Percentiles rank a stretch among this genome's conserved stretches.
phyloP scores from a whole-genome alignment of 805 yeast species.

The Torulaspora quercuum region DNA sequence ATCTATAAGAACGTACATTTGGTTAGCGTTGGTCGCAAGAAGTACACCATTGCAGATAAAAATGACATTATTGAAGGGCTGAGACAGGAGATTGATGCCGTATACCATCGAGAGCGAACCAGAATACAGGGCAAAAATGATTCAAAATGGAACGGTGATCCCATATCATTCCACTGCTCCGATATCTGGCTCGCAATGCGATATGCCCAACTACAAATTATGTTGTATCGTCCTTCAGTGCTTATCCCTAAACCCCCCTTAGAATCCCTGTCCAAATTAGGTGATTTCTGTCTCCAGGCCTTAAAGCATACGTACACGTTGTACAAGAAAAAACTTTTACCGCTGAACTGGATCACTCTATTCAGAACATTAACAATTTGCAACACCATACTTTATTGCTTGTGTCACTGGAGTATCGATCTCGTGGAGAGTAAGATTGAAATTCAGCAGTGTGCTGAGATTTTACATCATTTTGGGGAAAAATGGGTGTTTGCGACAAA shows the following conservation, averaged over 20 bases:
- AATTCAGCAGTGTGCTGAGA: slow-evolving; percentile 45
- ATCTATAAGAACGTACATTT: slow-evolving; percentile 47
- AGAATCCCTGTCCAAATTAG: slow-evolving; percentile 41
- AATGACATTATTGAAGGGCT: slow-evolving; percentile 34
- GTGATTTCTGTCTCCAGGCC: slow-evolving; percentile 45
- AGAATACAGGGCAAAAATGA: slow-evolving; percentile 27
- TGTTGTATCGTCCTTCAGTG: slow-evolving; percentile 49
- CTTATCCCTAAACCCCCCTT: slow-evolving; percentile 45
- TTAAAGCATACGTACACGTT: slow-evolving; percentile 46
- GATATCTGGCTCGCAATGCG: slow-evolving; percentile 39
- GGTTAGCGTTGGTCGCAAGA: slow-evolving; percentile 39
- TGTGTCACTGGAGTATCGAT: slow-evolving; percentile 48
- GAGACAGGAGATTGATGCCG: slow-evolving; percentile 36
- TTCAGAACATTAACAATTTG: slow-evolving; percentile 47
- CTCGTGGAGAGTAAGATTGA: slow-evolving; percentile 45
- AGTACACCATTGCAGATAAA: slow-evolving; percentile 34
- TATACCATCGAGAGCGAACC: slow-evolving; percentile 27
- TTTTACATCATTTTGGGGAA: slow-evolving; percentile 44
- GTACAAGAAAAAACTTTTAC: slow-evolving; percentile 44
- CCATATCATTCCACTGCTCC: slow-evolving; percentile 36
- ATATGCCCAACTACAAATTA: slow-evolving; percentile 46
- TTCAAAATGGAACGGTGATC: slow-evolving; percentile 13
- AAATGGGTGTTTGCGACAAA: slow-evolving; percentile 47
- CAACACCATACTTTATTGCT: slow-evolving; percentile 45
- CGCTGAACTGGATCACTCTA: slow-evolving; percentile 49